Conservation (phyloP, 257 asterid species). For the Rauvolfia tetraphylla region DNA sequence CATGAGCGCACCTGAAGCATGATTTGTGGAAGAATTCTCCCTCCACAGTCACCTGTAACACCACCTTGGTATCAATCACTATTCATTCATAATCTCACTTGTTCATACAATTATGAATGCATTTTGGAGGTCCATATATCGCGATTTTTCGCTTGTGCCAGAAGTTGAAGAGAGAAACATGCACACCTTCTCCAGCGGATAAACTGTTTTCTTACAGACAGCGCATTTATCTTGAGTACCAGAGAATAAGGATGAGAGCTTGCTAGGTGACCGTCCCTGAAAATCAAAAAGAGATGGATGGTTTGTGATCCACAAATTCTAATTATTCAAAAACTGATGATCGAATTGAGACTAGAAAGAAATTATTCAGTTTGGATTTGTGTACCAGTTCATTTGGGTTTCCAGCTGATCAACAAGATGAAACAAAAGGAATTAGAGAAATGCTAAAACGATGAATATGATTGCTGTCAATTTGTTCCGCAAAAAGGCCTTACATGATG, state of each 20-base stretch:
- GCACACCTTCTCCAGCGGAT: constrained; percentile 44
- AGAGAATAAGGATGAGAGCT: constrained; percentile 39
- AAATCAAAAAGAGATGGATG: constrained; percentile 2
- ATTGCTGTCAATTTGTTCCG: background rate
- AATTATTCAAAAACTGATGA: no score
- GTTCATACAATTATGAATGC: background rate
- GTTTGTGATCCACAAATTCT: background rate
- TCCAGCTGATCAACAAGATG: constrained; percentile 20
- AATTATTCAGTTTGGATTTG: background rate
- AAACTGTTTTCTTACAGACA: constrained; percentile 43
- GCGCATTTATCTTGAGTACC: constrained; percentile 51
- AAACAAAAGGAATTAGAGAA: background rate
- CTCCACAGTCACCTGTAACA: constrained; percentile 61
- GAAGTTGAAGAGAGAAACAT: background rate
- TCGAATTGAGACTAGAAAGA: background rate
- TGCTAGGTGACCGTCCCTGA: constrained; percentile 41
- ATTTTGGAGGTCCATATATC: background rate
- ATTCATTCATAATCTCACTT: background rate
- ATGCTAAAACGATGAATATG: background rate
- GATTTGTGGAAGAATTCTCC: constrained; percentile 68
- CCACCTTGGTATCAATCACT: constrained; percentile 27
- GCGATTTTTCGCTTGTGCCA: background rate
- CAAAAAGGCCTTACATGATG: constrained; percentile 29
- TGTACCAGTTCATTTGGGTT: constrained; percentile 29
- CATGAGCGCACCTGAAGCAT: constrained; percentile 85